Evolutionary conservation across 2,329 filamentous ascomycete species (phyloP).

Genomic region (Plectosphaerella plurivora): DNA sequence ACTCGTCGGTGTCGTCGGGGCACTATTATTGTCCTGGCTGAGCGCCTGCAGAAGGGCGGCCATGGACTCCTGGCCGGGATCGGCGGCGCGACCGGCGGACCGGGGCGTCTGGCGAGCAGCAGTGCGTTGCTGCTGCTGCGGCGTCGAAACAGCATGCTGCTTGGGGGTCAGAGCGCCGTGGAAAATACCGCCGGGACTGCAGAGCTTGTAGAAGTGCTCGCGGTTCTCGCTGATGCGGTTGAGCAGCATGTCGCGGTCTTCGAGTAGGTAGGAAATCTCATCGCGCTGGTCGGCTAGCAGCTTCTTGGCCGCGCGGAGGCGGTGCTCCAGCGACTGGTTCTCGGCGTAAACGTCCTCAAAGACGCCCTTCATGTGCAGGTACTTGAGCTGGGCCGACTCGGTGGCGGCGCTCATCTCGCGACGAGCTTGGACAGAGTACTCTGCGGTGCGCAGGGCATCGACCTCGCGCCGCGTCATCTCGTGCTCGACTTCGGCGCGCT

Average conservation of each 20-base stretch:
- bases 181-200: slow-evolving; percentile 67
- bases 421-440: slow-evolving; percentile 61
- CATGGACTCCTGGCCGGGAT: slow-evolving; percentile 60
- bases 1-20: slow-evolving; percentile 64
- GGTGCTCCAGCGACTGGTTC: slow-evolving; percentile 57
- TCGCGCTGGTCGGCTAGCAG: slow-evolving; percentile 75
- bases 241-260: slow-evolving; percentile 73
- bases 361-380: slow-evolving; percentile 58
- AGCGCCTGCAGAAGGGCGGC: slow-evolving; percentile 78
- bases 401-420: slow-evolving; percentile 47
- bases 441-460: slow-evolving; percentile 72
- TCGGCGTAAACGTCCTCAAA: slow-evolving; percentile 64
- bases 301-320: slow-evolving; percentile 70
- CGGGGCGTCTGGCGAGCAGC: slow-evolving; percentile 49
- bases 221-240: slow-evolving; percentile 85
- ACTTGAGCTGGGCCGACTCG: slow-evolving; percentile 50
- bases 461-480: slow-evolving; percentile 88
- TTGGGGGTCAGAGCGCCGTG: slow-evolving; percentile 58
- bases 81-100: slow-evolving; percentile 30
- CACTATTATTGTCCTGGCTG: slow-evolving; percentile 70
- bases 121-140: slow-evolving; percentile 38
- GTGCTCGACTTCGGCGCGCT: slow-evolving; percentile 85
- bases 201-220: slow-evolving; percentile 76
- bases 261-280: slow-evolving; percentile 62
- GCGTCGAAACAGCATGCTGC: slow-evolving; percentile 37